A percentile compares a stretch with the other conserved stretches of the same genome.
Conservation (phyloP, 805 yeast genomes). For the Starmerella cellae region DNA sequence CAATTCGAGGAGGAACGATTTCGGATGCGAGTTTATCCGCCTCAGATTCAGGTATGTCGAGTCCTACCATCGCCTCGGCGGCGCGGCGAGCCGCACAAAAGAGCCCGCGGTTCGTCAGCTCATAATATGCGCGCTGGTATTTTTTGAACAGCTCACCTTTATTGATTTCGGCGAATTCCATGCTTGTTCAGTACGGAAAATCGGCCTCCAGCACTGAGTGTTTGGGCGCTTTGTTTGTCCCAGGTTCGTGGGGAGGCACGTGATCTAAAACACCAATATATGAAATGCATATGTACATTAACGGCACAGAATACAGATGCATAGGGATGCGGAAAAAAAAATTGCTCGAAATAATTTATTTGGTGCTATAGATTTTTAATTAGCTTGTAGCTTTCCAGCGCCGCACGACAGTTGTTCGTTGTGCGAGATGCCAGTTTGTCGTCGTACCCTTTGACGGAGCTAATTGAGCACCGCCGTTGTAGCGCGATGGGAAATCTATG, state of each 20-base stretch:
- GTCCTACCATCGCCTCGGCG: constrained; percentile 64
- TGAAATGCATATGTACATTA: no score
- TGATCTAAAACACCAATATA: no score
- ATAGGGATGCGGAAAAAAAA: no score
- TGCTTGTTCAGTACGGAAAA: no score
- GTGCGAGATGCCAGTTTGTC: constrained; percentile 1
- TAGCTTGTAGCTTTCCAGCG: background rate
- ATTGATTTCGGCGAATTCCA: background rate
- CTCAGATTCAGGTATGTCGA: constrained; percentile 22
- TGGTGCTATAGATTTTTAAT: no score
- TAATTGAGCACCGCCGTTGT: background rate
- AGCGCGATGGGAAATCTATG: constrained; percentile 3
- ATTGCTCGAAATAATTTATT: no score
- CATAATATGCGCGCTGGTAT: constrained; percentile 28
- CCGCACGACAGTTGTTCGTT: background rate
- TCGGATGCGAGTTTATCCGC: constrained; percentile 3
- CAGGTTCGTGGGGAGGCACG: no score
- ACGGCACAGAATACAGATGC: no score
- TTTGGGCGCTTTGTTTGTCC: no score
- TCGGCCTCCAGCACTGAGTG: no score
- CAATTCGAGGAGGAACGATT: constrained; percentile 14
- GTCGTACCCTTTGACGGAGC: background rate
- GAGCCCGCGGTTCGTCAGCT: constrained; percentile 45
- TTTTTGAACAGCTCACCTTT: constrained; percentile 1
- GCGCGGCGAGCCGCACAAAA: constrained; percentile 59